These are phyloP conservation scores for Trifolium fragiferum DNA, from an alignment of 306 rosid genomes.

Conservation along the genomic window DNA sequence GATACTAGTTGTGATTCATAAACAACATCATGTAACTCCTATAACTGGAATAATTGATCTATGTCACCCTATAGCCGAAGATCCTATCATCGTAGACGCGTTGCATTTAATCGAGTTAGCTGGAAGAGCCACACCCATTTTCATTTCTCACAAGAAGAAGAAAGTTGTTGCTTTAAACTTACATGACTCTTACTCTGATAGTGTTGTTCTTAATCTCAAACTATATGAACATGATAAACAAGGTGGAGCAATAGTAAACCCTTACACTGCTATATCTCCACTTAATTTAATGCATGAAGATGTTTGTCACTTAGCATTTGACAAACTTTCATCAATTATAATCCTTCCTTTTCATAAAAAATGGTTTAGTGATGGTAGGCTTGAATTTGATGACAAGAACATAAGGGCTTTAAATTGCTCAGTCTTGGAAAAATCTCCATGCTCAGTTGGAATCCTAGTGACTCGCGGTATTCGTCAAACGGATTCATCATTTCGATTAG, in stretches of 20 bases:
- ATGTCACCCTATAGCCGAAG: slow-evolving; percentile 37
- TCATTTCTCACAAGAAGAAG: slow-evolving; percentile 52
- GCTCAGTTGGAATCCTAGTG: slow-evolving; percentile 59
- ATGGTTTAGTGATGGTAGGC: slow-evolving; percentile 51
- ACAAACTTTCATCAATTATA: slow-evolving; percentile 48
- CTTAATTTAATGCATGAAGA: slow-evolving; percentile 59
- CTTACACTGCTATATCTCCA: slow-evolving; percentile 61
- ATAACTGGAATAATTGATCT: slow-evolving; percentile 46
- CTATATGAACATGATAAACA: slow-evolving; percentile 32
- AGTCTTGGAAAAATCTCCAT: slow-evolving; percentile 56
- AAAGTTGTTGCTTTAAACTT: neutral
- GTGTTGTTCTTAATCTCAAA: slow-evolving; percentile 43
- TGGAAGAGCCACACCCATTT: slow-evolving; percentile 50
- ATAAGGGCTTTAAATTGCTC: slow-evolving; percentile 47
- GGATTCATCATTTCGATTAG: slow-evolving; percentile 35
- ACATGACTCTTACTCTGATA: slow-evolving; percentile 47
- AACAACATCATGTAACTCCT: slow-evolving; percentile 43
- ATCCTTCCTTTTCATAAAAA: slow-evolving; percentile 61
- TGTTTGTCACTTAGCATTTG: slow-evolving; percentile 57
- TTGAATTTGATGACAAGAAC: slow-evolving; percentile 51
- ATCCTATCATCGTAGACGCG: slow-evolving; percentile 43
- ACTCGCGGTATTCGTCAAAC: slow-evolving; percentile 22
- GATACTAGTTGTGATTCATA: slow-evolving; percentile 51
- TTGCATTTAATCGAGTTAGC: slow-evolving; percentile 57
- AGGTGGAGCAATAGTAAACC: slow-evolving; percentile 36